Base-by-base conservation (phyloP, 2,329 filamentous ascomycete species). In the Alternaria viburni region DNA sequence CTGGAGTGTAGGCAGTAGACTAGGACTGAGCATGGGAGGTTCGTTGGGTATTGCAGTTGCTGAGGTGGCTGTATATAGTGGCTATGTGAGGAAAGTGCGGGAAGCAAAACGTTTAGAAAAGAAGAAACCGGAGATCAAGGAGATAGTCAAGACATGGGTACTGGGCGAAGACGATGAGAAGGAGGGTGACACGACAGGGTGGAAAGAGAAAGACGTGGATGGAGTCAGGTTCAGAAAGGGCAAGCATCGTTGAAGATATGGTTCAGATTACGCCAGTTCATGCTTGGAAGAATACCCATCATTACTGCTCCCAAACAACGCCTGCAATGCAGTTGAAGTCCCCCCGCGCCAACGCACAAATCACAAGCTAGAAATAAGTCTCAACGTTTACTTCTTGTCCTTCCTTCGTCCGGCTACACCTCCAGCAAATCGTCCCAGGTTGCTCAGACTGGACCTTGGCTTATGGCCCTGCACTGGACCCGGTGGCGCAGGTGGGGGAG, bases 31-130 rank as follows among this genome's bases (percentile, higher is more conserved):
- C 30, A 85, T 96, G 82, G 87, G 86, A 7, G 91, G 91, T 1
- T 90, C 89, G 64, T 81, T 90, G 1, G 74, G 91, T 0, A 90
- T 95, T 0, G 91, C 88, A 2, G 81, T 93, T 32, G 91, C 91
- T 0, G 92, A 96, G 77, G 90, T 95, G 1, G 89, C 87, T 1
- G 89, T 96, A 6, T 95, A 95, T 74, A 86, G 86, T 8, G 90
- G 89, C 5, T 96, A 93, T 74, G 84, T 93, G 47, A 88, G 90
- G 83, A 87, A 91, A 64, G 84, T 94, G 71, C 84, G 86, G 1
- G 86, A 93, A 69, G 90, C 90, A 1, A 92, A 90, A 76, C 83
- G 84, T 66, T 87, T 85, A 67, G 89, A 91, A 66, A 84, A 83
- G 61, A 85, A 83, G 60, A 82, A 85, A 45, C 86, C 85, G 41